Evolutionary conservation across 805 yeast genomes (phyloP), one percentile per base, ranked within the genome.

Genomic region (Wickerhamomyces xylosicus): DNA sequence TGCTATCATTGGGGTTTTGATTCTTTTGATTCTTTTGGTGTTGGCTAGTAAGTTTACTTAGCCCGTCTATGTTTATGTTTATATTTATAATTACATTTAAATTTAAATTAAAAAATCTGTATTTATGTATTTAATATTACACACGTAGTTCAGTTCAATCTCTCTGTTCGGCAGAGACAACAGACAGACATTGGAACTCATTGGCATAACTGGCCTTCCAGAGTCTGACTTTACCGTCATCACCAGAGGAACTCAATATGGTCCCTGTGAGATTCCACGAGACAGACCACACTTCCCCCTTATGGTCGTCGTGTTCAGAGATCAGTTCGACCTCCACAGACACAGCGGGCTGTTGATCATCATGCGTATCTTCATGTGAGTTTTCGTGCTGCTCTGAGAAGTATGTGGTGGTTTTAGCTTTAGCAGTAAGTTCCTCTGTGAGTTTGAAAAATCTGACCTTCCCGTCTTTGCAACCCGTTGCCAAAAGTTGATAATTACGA

Each of bases 391-490:
- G 17, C 8, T 15, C 19, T 15, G 19, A 11, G 6, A 9, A 6
- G 33, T 5, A 5, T 8, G 4, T 17, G 11, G 13, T 31, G 17
- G 32, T 25, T 11, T 37, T 38, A 5, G 35, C 11, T 13, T 31
- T 45, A 9, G 47, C 29, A 2, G 40, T 19, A 5, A 52, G 41
- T 25, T 53, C 47, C 43, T 79, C 87, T 4, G 67, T 65, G 5
- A 87, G 66, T 57, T 83, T 85, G 67, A 80, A 90, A 3, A 92
- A 79, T 38, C 97, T 72, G 10, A 92, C 87, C 52, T 68, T 76
- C 1, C 97, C 98, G 57, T 92, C 99, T 57, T 87, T 87, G 56
- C 95, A 87, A 5, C 94, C 97, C 0, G 97, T 90, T 1, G 99
- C 97, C 33, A 92, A 68, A 36, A 89, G 64, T 50, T 90, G 95